Base-by-base conservation (phyloP, 148 eudicot species). In the Rhododendron simsii region DNA sequence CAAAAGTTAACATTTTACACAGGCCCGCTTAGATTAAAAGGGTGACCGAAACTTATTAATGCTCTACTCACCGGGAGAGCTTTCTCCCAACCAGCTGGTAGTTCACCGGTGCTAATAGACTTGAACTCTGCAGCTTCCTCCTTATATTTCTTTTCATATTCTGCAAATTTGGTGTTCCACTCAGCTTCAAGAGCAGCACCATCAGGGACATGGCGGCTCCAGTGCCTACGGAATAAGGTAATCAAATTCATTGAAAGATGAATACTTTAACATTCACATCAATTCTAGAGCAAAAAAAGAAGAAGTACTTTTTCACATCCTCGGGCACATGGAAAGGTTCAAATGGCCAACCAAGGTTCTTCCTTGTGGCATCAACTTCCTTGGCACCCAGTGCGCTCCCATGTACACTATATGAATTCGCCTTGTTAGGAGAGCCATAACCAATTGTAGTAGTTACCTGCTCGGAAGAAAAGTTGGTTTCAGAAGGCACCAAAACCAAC, bases 391-490 rank as follows among this genome's bases (percentile, higher is more conserved):
- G 89, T 48, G 99, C 99, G 84, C 91, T 88, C 80, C 99, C 99
- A 53, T 97, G 99, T n/a, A 95, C 99, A 83, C 98, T 93, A 92
- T 97, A 95, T 74, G 99, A 95, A 91, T 97, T 97, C 21, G 99
- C 91, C 89, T 97, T 97, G 90, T 97, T 97, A 15, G 99, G 99
- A 78, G 99, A 95, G 47, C 99, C 99, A 86, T 77, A 97, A 82
- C 99, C 99, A 81, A 97, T 97, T 12, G 99, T 95, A 78, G 99
- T 97, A 23, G 99, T 97, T 83, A 97, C 96, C 99, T 97, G 93
- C 48, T 23, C 39, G 76, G 65, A 61, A 69, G 26, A 83, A 79
- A 61, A 50, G 5, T 10, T 11, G 41, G 33, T 44, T 83, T 41
- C 55, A 65, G 2, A 63, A 37, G n/a, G 20, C 33, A 65, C 39